Evolutionary conservation across 208 protist species (phyloP).

Genomic region (Leptomonas pyrrhocoris): DNA sequence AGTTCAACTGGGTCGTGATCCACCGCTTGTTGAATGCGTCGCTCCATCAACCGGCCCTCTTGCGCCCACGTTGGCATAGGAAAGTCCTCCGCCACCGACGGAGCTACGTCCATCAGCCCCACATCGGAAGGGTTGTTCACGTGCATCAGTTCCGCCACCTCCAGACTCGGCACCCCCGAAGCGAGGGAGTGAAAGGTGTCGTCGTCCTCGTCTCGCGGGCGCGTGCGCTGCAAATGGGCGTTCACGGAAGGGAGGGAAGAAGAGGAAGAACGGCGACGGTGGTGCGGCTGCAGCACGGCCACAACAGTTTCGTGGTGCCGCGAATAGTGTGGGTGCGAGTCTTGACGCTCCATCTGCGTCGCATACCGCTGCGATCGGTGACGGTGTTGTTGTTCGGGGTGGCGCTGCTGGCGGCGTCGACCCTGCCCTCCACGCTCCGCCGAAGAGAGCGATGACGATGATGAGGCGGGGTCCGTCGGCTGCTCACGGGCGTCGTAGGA

Average conservation of each 20-base stretch:
- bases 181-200: conserved; percentile 4
- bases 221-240: background rate
- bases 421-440: background rate
- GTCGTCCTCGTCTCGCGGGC: background rate
- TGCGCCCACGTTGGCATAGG: conserved; percentile 12
- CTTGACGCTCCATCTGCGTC: background rate
- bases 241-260: background rate
- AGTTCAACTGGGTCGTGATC: conserved; percentile 6
- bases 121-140: background rate
- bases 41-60: conserved; percentile 8
- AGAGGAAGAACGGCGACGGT: background rate
- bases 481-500: background rate
- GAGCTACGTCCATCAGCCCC: background rate
- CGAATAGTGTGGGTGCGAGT: background rate
- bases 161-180: background rate
- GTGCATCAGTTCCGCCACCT: conserved; percentile 1
- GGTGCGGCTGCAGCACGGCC: background rate
- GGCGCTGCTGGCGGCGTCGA: background rate
- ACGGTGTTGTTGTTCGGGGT: background rate
- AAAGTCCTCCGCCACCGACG: background rate
- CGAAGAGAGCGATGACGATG: conserved; percentile 7
- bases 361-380: conserved; percentile 5
- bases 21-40: conserved; percentile 2
- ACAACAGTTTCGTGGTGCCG: background rate
- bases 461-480: background rate